phyloP scores from a whole-genome alignment of 768 basidiomycete genomes.

The Auriscalpium orientale region DNA sequence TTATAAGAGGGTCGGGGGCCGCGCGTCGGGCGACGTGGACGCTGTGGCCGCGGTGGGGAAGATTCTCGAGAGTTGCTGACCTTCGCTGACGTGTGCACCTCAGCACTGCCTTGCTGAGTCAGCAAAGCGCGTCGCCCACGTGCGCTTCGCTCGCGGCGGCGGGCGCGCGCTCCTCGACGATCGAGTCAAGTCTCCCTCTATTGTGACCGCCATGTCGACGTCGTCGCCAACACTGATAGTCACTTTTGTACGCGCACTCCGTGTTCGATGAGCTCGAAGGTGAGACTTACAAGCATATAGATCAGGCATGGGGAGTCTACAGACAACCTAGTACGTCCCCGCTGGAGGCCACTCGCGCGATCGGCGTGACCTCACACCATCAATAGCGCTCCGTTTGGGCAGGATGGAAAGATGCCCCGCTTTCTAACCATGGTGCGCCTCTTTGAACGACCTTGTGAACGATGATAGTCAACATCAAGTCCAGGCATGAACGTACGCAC shows the following conservation, averaged over 20 bases:
- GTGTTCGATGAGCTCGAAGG: neutral
- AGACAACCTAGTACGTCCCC: constrained; percentile 51
- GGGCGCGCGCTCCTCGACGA: too few species aligned
- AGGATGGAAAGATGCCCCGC: constrained; percentile 65
- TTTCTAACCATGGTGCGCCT: constrained; percentile 64
- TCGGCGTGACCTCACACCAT: neutral
- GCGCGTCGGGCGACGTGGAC: too few species aligned
- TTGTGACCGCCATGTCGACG: constrained; percentile 6
- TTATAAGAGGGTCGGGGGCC: too few species aligned
- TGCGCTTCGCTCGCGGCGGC: too few species aligned
- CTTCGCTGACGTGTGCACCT: constrained; percentile 6
- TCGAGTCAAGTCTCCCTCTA: neutral
- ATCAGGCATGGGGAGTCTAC: constrained; percentile 73
- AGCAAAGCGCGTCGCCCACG: constrained; percentile 2
- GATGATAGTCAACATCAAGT: neutral
- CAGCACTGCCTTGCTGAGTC: constrained; percentile 10
- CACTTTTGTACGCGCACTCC: constrained; percentile 21
- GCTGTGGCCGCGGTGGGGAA: constrained; percentile 16
- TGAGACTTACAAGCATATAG: constrained; percentile 25
- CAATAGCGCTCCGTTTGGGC: constrained; percentile 52
- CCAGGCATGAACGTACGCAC: constrained; percentile 27
- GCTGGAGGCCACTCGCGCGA: too few species aligned
- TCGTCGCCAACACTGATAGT: constrained; percentile 15
- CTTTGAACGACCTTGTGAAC: neutral
- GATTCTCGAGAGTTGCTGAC: neutral